These are phyloP conservation scores for Pichia sp. DNA, from an alignment of 1,139 yeast genomes.

Conservation along the genomic window DNA sequence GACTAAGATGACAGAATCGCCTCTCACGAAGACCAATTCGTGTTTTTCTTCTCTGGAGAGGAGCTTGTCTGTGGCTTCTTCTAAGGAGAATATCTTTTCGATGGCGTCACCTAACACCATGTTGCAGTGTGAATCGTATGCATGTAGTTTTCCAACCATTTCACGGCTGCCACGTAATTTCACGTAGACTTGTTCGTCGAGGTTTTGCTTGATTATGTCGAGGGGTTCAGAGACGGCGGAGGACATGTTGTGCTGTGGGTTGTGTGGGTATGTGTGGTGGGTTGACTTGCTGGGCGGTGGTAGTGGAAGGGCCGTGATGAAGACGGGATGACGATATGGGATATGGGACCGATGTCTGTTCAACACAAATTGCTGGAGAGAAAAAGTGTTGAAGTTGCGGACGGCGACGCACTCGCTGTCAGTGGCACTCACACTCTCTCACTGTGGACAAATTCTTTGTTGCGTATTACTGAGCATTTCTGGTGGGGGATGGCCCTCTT, in stretches of 20 bases:
- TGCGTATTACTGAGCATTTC: too few species aligned
- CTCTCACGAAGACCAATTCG: conserved; percentile 94
- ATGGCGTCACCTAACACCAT: conserved; percentile 92
- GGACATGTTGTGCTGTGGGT: conserved; percentile 1
- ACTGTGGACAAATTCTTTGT: too few species aligned
- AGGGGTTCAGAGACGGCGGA: conserved; percentile 59
- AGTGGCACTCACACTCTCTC: too few species aligned
- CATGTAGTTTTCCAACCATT: conserved; percentile 86
- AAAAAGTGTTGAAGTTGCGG: too few species aligned
- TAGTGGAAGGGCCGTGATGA: neutral
- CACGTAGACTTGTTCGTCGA: conserved; percentile 85
- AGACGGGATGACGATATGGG: too few species aligned
- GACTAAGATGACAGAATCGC: conserved; percentile 82
- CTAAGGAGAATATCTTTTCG: conserved; percentile 70
- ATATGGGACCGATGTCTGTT: too few species aligned
- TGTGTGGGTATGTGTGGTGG: neutral
- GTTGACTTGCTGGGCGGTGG: neutral
- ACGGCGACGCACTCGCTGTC: too few species aligned
- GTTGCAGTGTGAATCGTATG: conserved; percentile 95
- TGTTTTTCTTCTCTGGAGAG: conserved; percentile 59
- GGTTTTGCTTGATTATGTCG: conserved; percentile 79
- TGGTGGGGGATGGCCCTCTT: too few species aligned
- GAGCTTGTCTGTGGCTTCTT: conserved; percentile 44
- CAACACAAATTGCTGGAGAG: too few species aligned
- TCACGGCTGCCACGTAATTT: conserved; percentile 97